Base-by-base conservation (phyloP, 164 flowering plant species). In the Paratinospora sagittata region DNA sequence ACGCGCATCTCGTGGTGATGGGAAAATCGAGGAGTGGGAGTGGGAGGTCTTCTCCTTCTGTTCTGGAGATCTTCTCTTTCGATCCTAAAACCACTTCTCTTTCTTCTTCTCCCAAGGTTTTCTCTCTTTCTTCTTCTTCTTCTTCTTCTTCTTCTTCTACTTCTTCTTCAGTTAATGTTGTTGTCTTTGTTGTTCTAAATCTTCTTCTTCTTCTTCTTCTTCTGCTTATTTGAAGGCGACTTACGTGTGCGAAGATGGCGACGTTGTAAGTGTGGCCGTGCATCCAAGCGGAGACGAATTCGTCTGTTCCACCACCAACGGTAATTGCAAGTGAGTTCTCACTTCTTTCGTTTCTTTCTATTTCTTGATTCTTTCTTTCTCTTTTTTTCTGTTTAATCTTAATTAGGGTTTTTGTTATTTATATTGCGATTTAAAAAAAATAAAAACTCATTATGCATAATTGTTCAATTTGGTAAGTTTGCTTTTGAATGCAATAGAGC, bases 281-380 rank as follows among this genome's bases (percentile, higher is more conserved):
- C 96, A 94, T 73, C 98, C 97, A 0, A 86, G 81, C 68, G 97
- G 98, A 58, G 97, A 95, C 27, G 86, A 87, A 8, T 60, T 95
- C 24, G 85, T 91, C 65, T 90, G 90, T 78, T 91, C 96, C 62
- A 85, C 91, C 30, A 74, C 88, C 55, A 75, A 73, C 10, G 88
- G 86, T 58, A 88, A 82, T 60, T 92, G 97, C 92, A 82, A 80
- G 99, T 89, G 43, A 79, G 91, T 78, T 26, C 62, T 52, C 57
- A 2, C 17, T 14, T 47, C 52, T 36, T 36, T 36, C 39, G 39
- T 36, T 36, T 36, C 52, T 1, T 6, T 47, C 11, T 19, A 39
- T 47, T 10, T 47, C 55, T 47, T n/a, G n/a, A n/a, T n/a, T n/a
- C n/a, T n/a, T n/a, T n/a, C n/a, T n/a, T n/a, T n/a, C n/a, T n/a